These are phyloP conservation scores for Teunomyces kruisii DNA, from an alignment of 805 yeast genomes.

Conservation along the genomic window DNA sequence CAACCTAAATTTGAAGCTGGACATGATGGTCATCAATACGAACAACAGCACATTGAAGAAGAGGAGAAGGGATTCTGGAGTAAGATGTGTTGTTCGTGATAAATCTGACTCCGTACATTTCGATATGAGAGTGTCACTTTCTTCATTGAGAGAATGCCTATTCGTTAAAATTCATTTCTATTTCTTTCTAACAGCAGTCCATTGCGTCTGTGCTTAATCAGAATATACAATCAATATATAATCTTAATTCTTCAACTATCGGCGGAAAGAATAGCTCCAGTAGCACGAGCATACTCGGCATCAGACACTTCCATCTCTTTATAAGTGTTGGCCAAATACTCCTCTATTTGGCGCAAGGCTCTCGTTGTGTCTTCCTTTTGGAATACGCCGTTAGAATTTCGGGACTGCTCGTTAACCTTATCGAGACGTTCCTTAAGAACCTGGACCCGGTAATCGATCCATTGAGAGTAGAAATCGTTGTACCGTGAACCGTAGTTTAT, in stretches of 20 bases:
- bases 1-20: conserved; percentile 12
- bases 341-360: conserved; percentile 23
- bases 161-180: conserved; percentile 3
- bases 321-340: conserved; percentile 26
- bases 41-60: conserved; percentile 39
- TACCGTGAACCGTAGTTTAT: conserved; percentile 34
- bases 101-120: neutral
- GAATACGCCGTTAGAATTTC: conserved; percentile 17
- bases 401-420: conserved; percentile 14
- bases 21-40: conserved; percentile 27
- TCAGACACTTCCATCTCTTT: conserved; percentile 29
- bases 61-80: conserved; percentile 43
- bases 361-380: conserved; percentile 20
- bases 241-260: neutral
- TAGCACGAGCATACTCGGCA: conserved; percentile 14
- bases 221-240: conserved; percentile 4
- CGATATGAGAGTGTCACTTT: neutral
- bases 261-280: neutral
- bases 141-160: neutral
- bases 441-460: conserved; percentile 33
- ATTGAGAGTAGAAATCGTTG: conserved; percentile 36
- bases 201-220: conserved; percentile 1
- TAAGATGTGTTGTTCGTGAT: conserved; percentile 42
- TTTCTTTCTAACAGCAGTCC: conserved; percentile 1
- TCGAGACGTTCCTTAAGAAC: conserved; percentile 26